phyloP scores from a whole-genome alignment of 352 stramenopile genomes.

The Globisporangium nagaii region DNA sequence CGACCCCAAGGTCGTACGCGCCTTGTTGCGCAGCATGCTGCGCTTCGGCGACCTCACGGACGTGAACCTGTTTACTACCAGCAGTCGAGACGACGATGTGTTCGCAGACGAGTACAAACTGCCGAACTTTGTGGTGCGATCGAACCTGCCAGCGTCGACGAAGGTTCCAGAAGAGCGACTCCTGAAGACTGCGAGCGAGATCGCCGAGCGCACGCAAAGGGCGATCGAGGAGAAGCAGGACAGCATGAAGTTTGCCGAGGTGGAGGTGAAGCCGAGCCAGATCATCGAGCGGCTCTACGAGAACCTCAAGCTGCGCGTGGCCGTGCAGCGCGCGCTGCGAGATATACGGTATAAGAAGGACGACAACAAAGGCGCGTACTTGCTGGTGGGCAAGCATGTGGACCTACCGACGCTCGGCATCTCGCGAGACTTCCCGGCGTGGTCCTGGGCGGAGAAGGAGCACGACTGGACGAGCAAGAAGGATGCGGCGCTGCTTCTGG shows the following conservation, averaged over 20 bases:
- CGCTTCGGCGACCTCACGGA: constrained; percentile 79
- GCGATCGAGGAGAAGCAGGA: constrained; percentile 64
- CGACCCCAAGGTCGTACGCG: constrained; percentile 66
- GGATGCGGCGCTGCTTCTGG: constrained; percentile 71
- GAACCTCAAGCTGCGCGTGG: constrained; percentile 81
- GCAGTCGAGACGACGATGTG: constrained; percentile 33
- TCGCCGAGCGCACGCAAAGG: constrained; percentile 46
- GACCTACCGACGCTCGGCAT: constrained; percentile 65
- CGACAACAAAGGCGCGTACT: constrained; percentile 56
- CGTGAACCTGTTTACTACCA: constrained; percentile 39
- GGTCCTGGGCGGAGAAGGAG: constrained; percentile 78
- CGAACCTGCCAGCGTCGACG: constrained; percentile 45
- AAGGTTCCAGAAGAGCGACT: constrained; percentile 56
- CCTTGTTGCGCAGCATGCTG: constrained; percentile 60
- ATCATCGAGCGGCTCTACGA: constrained; percentile 82
- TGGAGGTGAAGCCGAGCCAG: constrained; percentile 67
- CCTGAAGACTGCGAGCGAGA: constrained; percentile 52
- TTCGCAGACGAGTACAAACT: constrained; percentile 80
- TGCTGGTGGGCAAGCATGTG: constrained; percentile 62
- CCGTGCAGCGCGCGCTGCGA: constrained; percentile 68
- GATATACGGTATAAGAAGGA: constrained; percentile 35
- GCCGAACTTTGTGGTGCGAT: constrained; percentile 65
- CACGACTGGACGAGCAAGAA: constrained; percentile 78
- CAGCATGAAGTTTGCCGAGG: constrained; percentile 67
- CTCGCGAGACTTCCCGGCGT: constrained; percentile 55